Evolutionary conservation across 2,329 filamentous ascomycete species (phyloP).

Genomic region (Tricladium varicosporioides): DNA sequence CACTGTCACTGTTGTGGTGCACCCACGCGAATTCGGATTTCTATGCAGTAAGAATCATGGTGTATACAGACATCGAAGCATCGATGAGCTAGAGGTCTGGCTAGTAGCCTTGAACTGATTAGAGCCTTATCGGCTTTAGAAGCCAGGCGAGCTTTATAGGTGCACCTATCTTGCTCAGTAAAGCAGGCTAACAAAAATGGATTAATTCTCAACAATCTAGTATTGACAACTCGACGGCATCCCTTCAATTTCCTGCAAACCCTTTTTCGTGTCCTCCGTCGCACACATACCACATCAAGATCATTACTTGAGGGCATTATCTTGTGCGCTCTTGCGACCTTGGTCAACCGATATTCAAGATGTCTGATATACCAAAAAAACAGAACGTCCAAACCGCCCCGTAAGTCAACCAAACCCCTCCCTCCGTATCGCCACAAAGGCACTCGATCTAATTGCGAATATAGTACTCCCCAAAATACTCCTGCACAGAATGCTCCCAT

Average conservation of each 20-base stretch:
- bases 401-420: constrained; percentile 45
- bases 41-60: constrained; percentile 1
- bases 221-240: constrained; percentile 2
- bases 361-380: constrained; percentile 67
- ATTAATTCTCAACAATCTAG: constrained; percentile 12
- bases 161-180: background rate
- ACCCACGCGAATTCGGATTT: constrained; percentile 6
- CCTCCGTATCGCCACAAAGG: constrained; percentile 10
- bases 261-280: constrained; percentile 2
- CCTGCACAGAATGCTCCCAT: constrained; percentile 94
- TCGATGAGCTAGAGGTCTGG: background rate
- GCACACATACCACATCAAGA: background rate
- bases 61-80: background rate
- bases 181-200: constrained; percentile 8
- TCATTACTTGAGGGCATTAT: background rate
- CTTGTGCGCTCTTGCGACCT: background rate
- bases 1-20: constrained; percentile 7
- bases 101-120: background rate
- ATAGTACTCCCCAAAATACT: constrained; percentile 96
- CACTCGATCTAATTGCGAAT: constrained; percentile 27
- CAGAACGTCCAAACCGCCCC: constrained; percentile 56
- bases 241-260: constrained; percentile 1
- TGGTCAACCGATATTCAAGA: constrained; percentile 33
- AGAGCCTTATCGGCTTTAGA: background rate
- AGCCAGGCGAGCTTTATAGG: background rate